Base-by-base conservation (phyloP, 2,329 filamentous ascomycete species). In the Aspergillus novofumigatus region DNA sequence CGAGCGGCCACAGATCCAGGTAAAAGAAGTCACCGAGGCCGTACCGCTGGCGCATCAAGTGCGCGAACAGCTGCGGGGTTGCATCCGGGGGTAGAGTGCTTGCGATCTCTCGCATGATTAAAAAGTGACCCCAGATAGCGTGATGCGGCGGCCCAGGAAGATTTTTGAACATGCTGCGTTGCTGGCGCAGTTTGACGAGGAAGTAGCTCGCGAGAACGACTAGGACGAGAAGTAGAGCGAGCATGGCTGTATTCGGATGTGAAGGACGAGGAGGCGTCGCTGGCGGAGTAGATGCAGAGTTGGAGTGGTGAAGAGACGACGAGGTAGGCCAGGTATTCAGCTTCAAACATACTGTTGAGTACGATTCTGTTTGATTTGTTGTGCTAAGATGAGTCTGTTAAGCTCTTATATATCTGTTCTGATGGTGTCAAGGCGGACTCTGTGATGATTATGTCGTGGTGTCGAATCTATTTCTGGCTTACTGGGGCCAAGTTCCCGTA, bases 1-100 rank as follows among this genome's bases (percentile, higher is more conserved):
- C 62, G n/a, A 77, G 60, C 3, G 76, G 76, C 71, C 74, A 77
- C 14, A 69, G 57, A 52, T 78, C 76, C 47, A 78, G 57, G 55
- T 78, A 74, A 49, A 53, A 53, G 42, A 61, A 60, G 32, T 61
- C 47, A 45, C 59, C 59, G 11, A 62, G 58, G 21, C 58, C 51
- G 28, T 62, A 62, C n/a, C 53, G 52, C 58, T 62, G 14, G 32
- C 54, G 59, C 59, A 62, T 62, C 23, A 62, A 49, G 23, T 60
- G 58, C 3, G 59, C 59, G 45, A 62, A 62, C 10, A 62, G 58
- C 53, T 60, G 59, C 6, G 59, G 59, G 14, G 58, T 62, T 20
- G 55, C 59, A 56, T 62, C 59, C 26, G 51, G 20, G 44, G 58
- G 59, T 26, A 62, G 55, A 62, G 28, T 54, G 52, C 59, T 53